Conservation (phyloP, 2,329 filamentous ascomycete species). For the Achaetomium macrosporum region DNA sequence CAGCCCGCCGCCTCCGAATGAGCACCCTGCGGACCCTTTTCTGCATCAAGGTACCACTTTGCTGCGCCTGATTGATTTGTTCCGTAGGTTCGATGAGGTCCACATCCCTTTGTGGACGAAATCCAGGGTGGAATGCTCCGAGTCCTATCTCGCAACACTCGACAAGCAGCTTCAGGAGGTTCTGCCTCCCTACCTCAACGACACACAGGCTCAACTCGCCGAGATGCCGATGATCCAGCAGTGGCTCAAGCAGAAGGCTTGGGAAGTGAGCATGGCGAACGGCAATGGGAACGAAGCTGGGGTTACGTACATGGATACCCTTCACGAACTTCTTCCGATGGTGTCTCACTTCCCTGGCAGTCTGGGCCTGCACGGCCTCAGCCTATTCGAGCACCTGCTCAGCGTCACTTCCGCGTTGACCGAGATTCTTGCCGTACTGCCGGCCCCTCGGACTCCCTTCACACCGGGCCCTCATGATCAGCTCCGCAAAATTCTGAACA, state of each 20-base stretch:
- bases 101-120: slow-evolving; percentile 64
- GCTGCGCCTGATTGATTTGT: slow-evolving; percentile 56
- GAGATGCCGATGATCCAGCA: slow-evolving; percentile 56
- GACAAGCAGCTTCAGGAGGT: slow-evolving; percentile 58
- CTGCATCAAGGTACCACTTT: slow-evolving; percentile 51
- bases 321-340: slow-evolving; percentile 59
- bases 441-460: slow-evolving; percentile 56
- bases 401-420: slow-evolving; percentile 68
- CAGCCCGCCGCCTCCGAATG: slow-evolving; percentile 55
- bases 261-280: slow-evolving; percentile 55
- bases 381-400: slow-evolving; percentile 74
- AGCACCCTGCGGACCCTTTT: slow-evolving; percentile 53
- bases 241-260: slow-evolving; percentile 59
- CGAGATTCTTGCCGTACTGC: slow-evolving; percentile 64
- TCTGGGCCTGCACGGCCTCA: slow-evolving; percentile 69
- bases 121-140: slow-evolving; percentile 50
- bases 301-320: slow-evolving; percentile 58
- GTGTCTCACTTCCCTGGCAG: slow-evolving; percentile 66
- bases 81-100: slow-evolving; percentile 59
- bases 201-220: slow-evolving; percentile 46
- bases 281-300: slow-evolving; percentile 43
- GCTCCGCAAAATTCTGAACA: slow-evolving; percentile 61
- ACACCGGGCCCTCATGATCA: slow-evolving; percentile 65
- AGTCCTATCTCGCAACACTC: slow-evolving; percentile 50
- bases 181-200: slow-evolving; percentile 46